These are phyloP conservation scores for Paraconiothyrium brasiliense DNA, from an alignment of 2,329 filamentous ascomycete species.

Conservation along the genomic window DNA sequence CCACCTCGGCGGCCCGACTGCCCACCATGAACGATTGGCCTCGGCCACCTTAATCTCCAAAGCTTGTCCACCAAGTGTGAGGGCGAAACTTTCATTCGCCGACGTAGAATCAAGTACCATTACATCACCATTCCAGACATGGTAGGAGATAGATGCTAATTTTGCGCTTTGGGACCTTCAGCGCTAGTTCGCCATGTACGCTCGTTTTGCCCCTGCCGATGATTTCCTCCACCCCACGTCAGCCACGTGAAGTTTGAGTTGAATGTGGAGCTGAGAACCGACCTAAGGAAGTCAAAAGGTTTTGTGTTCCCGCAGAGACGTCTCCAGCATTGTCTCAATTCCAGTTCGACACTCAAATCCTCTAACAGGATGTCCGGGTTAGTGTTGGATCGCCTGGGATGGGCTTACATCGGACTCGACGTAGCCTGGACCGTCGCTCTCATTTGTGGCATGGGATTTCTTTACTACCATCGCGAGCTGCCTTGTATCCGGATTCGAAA, in stretches of 20 bases:
- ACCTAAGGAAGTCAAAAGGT: not conserved
- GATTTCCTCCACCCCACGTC: not conserved
- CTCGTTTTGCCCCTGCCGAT: not conserved
- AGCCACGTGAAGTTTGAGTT: not conserved
- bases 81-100: not conserved
- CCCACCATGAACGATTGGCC: slow-evolving; percentile 12
- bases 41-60: not conserved
- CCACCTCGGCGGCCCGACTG: not conserved
- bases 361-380: slow-evolving; percentile 18
- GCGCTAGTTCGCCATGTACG: not conserved
- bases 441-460: slow-evolving; percentile 22
- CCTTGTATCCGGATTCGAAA: slow-evolving; percentile 44
- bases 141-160: not conserved
- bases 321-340: not conserved
- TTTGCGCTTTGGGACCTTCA: slow-evolving; percentile 1
- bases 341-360: not conserved
- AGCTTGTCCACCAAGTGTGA: not conserved
- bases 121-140: not conserved
- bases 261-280: not conserved
- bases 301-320: not conserved
- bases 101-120: not conserved
- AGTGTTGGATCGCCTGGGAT: slow-evolving; percentile 20
- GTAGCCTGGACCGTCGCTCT: slow-evolving; percentile 28
- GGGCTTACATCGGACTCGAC: slow-evolving; percentile 24
- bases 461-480: slow-evolving; percentile 32